phyloP scores from a whole-genome alignment of 164 flowering plant species.

The Nymphaea thermarum region DNA sequence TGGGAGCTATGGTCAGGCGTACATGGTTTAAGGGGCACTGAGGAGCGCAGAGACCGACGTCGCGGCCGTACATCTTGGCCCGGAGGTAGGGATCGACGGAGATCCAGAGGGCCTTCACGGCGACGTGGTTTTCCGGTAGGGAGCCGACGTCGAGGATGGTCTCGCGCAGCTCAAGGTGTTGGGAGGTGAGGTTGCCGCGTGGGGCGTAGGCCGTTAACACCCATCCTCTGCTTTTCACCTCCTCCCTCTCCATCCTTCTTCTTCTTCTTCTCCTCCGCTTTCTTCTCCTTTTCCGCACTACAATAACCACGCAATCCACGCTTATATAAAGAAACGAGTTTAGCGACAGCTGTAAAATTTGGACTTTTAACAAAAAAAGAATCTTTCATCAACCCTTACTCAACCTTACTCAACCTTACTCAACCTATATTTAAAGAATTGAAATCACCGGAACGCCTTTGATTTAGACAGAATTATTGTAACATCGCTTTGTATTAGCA shows the following conservation, averaged over 20 bases:
- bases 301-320: too few species aligned
- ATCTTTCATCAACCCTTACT: too few species aligned
- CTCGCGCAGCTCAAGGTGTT: slow-evolving; percentile 24
- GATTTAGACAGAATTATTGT: too few species aligned
- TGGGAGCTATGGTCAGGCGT: background rate
- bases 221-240: slow-evolving; percentile 29
- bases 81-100: slow-evolving; percentile 32
- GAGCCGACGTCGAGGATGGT: slow-evolving; percentile 5
- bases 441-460: too few species aligned
- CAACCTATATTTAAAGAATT: too few species aligned
- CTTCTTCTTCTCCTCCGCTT: background rate
- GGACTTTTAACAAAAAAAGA: too few species aligned
- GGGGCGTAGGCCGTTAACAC: slow-evolving; percentile 19
- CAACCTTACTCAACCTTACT: too few species aligned
- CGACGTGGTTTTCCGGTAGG: slow-evolving; percentile 22
- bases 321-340: too few species aligned
- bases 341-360: too few species aligned
- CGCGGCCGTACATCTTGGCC: slow-evolving; percentile 18
- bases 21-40: slow-evolving; percentile 25
- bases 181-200: slow-evolving; percentile 21
- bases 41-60: slow-evolving; percentile 23
- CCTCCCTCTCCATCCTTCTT: background rate
- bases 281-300: background rate
- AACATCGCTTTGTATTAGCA: too few species aligned
- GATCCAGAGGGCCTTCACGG: slow-evolving; percentile 16